These are phyloP conservation scores for Striga asiatica DNA, from an alignment of 257 asterid species.

Conservation along the genomic window DNA sequence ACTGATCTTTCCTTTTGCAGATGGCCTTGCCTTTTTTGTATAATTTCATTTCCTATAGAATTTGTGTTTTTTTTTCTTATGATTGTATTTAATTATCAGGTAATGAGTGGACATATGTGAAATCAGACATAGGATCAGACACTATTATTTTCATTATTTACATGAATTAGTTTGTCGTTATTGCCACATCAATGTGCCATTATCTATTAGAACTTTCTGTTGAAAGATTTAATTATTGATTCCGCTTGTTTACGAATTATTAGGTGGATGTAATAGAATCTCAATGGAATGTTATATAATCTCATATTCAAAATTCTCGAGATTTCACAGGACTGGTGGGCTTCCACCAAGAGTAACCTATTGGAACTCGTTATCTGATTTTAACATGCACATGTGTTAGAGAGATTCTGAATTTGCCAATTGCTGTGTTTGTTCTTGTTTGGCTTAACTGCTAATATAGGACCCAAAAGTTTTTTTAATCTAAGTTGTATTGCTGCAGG, in stretches of 20 bases:
- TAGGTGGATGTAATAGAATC: slow-evolving; percentile 99
- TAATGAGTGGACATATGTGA: too few species aligned
- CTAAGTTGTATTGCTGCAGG: slow-evolving; percentile 37
- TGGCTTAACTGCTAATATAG: not conserved
- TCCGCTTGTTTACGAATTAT: slow-evolving; percentile 15
- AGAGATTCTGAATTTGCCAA: too few species aligned
- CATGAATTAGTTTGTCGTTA: slow-evolving; percentile 4
- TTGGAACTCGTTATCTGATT: slow-evolving; percentile 1
- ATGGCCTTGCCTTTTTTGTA: too few species aligned
- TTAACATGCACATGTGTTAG: not conserved
- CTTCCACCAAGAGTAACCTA: slow-evolving; percentile 84
- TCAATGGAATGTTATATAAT: slow-evolving; percentile 93
- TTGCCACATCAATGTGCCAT: not conserved
- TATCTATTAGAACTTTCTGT: slow-evolving; percentile 5
- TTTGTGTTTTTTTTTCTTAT: too few species aligned
- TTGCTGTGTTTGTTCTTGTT: slow-evolving; percentile 3
- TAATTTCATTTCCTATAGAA: too few species aligned
- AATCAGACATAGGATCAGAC: not conserved
- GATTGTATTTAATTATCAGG: too few species aligned
- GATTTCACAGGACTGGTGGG: slow-evolving; percentile 91
- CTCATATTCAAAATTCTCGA: slow-evolving; percentile 77
- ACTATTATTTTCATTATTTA: not conserved
- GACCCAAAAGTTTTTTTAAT: slow-evolving; percentile 5
- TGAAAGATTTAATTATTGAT: slow-evolving; percentile 9
- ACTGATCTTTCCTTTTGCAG: too few species aligned